Conservation (phyloP, 495 filamentous ascomycete genomes). For the Sabuloglossum arenarium region DNA sequence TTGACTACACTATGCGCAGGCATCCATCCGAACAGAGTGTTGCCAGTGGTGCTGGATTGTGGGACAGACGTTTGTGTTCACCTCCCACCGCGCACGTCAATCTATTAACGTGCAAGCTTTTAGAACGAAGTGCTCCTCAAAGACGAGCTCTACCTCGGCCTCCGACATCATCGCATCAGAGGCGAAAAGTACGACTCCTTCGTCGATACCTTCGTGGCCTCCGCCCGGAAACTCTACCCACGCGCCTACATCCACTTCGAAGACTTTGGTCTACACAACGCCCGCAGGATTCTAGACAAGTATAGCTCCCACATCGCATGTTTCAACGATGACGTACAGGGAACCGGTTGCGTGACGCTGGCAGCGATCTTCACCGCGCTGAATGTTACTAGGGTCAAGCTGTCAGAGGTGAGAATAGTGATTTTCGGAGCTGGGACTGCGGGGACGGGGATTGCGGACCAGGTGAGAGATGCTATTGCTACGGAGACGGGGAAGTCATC, state of each 20-base stretch:
- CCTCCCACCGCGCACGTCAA: not conserved
- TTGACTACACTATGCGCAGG: constrained; percentile 72
- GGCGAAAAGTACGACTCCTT: constrained; percentile 65
- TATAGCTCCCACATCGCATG: constrained; percentile 53
- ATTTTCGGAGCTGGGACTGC: constrained; percentile 73
- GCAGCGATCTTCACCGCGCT: constrained; percentile 59
- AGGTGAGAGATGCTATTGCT: constrained; percentile 58
- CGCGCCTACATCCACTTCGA: constrained; percentile 72
- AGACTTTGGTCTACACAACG: constrained; percentile 37
- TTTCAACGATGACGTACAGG: constrained; percentile 88
- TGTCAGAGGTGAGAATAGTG: constrained; percentile 46
- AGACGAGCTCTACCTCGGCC: constrained; percentile 67
- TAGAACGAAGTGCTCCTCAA: constrained; percentile 52
- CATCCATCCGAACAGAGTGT: constrained; percentile 56
- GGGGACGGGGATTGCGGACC: constrained; percentile 70
- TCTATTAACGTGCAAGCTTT: not conserved
- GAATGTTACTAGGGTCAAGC: constrained; percentile 41
- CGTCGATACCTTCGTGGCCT: constrained; percentile 50
- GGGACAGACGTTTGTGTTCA: constrained; percentile 35
- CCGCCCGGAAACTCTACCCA: constrained; percentile 47
- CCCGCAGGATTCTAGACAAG: constrained; percentile 48
- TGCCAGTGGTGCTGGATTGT: constrained; percentile 74
- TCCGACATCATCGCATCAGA: constrained; percentile 38
- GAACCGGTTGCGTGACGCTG: constrained; percentile 71
- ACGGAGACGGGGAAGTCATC: constrained; percentile 43